Percentiles rank a stretch among this genome's conserved stretches.
phyloP scores from a whole-genome alignment of 2,329 filamentous ascomycete species.

The Fusarium hostae region DNA sequence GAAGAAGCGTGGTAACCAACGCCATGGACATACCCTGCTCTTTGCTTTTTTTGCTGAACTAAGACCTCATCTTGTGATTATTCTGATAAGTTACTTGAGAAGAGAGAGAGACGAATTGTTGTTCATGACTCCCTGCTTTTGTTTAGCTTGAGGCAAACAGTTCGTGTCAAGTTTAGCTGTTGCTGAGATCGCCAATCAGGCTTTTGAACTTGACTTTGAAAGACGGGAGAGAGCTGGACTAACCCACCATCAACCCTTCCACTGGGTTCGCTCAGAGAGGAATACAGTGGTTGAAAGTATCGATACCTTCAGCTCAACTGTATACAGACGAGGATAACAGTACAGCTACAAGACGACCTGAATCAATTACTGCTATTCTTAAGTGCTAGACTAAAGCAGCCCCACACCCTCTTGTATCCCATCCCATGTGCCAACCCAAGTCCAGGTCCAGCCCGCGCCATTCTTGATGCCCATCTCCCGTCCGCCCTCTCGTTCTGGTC shows the following conservation, averaged over 20 bases:
- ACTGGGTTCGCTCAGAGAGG: conserved; percentile 8
- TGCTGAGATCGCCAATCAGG: conserved; percentile 26
- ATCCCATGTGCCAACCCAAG: conserved; percentile 27
- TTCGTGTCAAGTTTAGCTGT: conserved; percentile 24
- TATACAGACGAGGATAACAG: accelerated
- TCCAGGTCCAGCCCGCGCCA: conserved; percentile 11
- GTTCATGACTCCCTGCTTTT: conserved; percentile 20
- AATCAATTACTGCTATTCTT: conserved; percentile 27
- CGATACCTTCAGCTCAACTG: not conserved
- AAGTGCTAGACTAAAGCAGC: conserved; percentile 22
- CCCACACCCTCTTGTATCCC: conserved; percentile 24
- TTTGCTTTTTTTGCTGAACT: not conserved
- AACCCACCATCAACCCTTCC: conserved; percentile 25
- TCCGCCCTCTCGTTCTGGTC: not conserved
- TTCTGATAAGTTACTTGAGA: not conserved
- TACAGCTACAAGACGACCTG: conserved; percentile 11
- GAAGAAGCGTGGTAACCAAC: not conserved
- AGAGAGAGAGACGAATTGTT: not conserved
- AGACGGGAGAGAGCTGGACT: conserved; percentile 24
- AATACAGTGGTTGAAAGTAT: conserved; percentile 6
- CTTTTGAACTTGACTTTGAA: not conserved
- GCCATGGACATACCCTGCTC: conserved; percentile 21
- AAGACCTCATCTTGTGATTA: not conserved
- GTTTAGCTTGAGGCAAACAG: conserved; percentile 30
- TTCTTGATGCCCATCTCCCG: conserved; percentile 23